Evolutionary conservation across 2,329 filamentous ascomycete genomes (phyloP), one percentile per base, ranked within the genome.

Genomic region (Arthroderma uncinatum): DNA sequence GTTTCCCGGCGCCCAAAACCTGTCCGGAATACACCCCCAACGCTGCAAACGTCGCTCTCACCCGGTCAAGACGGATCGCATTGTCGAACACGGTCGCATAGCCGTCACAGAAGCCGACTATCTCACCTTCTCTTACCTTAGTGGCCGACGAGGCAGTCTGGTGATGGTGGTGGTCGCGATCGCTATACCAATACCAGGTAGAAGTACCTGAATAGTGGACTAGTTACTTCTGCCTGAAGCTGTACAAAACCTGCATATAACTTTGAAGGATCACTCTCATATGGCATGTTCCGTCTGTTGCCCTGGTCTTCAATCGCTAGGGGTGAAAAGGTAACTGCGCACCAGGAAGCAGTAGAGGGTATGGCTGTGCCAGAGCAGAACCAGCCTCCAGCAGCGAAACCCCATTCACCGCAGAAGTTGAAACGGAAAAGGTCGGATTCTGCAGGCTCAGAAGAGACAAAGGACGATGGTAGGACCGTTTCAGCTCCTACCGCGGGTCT

Each of bases 351-450:
- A 19, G 66, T 72, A 65, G 75, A 73, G 63, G 70, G n/a, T 65
- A 53, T 76, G 62, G 67, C 71, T 50, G 64, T 70, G 40, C 64
- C 70, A 47, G 63, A 70, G 57, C 68, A 68, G 44, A 30, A 14
- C 25, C 44, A n/a, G 60, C 61, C 65, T 36, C 64, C 68, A 1
- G 62, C 62, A 53, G 57, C 71, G 58, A 67, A 64, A 42, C 56
- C 56, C 21, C 36, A 50, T 56, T 28, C 68, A 39, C 60, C 68
- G 33, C 76, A 74, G 62, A 76, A 77, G 64, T 70, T 82, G 65
- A 84, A 84, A 75, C 78, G 82, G 61, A 83, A 83, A 69, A 74
- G 77, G 57, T 75, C 76, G 33, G 74, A 76, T 61, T 80, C 76
- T 61, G 70, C 73, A 47, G 75, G 76, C 63, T 67, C 65, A 21